These are phyloP conservation scores for Populus hybrid DNA, from an alignment of 441 rosid species.

Conservation along the genomic window DNA sequence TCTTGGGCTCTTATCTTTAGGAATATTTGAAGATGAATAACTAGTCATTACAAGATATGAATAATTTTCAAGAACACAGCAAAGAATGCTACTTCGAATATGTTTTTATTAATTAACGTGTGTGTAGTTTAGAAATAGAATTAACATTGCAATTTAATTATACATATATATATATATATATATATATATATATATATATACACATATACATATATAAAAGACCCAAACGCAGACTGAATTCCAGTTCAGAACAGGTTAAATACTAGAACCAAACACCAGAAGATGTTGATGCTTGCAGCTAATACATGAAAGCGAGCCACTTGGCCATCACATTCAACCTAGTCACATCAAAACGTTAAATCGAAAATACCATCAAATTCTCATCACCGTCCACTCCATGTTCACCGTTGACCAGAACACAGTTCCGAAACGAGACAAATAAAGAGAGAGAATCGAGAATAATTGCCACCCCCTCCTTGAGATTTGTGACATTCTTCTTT, in stretches of 20 bases:
- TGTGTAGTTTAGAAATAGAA: no score
- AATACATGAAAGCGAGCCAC: conserved; percentile 7
- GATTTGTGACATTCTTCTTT: background rate
- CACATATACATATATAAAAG: no score
- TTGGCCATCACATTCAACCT: conserved; percentile 1
- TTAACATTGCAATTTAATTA: no score
- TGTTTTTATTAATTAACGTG: no score
- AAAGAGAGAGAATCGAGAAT: background rate
- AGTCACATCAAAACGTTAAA: conserved; percentile 26
- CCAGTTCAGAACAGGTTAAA: background rate
- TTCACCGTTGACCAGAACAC: conserved; percentile 31
- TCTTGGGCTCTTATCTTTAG: no score
- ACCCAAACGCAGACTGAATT: background rate
- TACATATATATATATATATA: no score
- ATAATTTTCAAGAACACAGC: no score
- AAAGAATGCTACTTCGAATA: no score
- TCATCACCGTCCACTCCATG: conserved; percentile 32
- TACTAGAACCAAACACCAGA: background rate
- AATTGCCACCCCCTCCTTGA: background rate
- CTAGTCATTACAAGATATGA: no score
- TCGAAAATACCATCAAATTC: conserved; percentile 25
- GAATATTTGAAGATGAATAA: no score
- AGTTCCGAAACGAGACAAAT: conserved; percentile 1
- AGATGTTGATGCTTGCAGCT: background rate
- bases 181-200: no score